phyloP scores from a whole-genome alignment of 2,329 filamentous ascomycete species.

The Tolypocladium tundrense region DNA sequence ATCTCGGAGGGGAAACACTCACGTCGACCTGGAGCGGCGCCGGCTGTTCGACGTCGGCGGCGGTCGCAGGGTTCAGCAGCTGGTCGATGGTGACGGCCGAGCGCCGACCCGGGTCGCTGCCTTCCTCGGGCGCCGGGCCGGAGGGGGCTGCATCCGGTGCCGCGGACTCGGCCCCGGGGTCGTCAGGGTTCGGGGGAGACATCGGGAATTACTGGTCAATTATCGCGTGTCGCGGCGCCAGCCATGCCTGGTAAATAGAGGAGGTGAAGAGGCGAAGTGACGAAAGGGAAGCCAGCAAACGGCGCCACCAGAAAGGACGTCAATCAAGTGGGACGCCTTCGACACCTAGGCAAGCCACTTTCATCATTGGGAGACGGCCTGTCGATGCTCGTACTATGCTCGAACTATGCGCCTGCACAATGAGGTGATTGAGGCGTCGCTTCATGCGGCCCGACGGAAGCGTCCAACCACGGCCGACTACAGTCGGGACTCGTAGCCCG shows the following conservation, averaged over 20 bases:
- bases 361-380: neutral
- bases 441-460: neutral
- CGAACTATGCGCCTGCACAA: neutral
- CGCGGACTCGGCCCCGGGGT: neutral
- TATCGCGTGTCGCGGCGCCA: neutral
- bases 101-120: neutral
- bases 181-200: neutral
- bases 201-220: neutral
- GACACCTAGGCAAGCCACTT: neutral
- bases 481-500: neutral
- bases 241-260: neutral
- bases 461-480: neutral
- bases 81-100: neutral
- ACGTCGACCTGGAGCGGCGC: slow-evolving; percentile 15
- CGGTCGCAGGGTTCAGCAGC: slow-evolving; percentile 7
- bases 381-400: neutral
- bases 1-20: neutral
- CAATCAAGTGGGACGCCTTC: neutral
- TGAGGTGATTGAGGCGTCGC: neutral
- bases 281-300: neutral
- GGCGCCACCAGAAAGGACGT: neutral
- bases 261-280: neutral
- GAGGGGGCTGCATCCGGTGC: neutral
- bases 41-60: slow-evolving; percentile 8
- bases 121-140: neutral